phyloP scores from a whole-genome alignment of 2,329 filamentous ascomycete species.

The Colletotrichum agaves region DNA sequence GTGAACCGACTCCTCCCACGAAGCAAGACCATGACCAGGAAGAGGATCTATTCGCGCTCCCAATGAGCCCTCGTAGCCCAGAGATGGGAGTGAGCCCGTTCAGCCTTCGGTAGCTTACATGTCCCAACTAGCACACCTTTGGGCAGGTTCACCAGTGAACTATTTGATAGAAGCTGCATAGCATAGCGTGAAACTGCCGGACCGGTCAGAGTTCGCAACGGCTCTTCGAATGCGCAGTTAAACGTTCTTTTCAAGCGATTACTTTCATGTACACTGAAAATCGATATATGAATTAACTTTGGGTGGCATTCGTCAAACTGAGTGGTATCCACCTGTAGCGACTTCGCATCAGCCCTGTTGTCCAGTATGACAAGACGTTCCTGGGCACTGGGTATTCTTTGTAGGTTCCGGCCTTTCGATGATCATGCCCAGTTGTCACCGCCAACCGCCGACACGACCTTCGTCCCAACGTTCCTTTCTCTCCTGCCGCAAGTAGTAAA shows the following conservation, averaged over 20 bases:
- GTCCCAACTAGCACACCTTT: no score
- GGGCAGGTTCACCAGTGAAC: no score
- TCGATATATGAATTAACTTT: no score
- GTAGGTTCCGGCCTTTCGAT: background rate
- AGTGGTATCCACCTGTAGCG: no score
- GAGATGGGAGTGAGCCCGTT: constrained; percentile 90
- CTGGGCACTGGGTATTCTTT: no score
- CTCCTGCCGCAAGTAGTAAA: constrained; percentile 84
- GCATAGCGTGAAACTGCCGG: background rate
- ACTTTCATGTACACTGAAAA: no score
- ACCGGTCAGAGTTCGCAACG: no score
- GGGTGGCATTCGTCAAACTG: no score
- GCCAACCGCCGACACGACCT: constrained; percentile 93
- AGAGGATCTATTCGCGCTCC: constrained; percentile 88
- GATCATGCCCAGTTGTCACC: constrained; percentile 47
- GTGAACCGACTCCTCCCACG: constrained; percentile 40
- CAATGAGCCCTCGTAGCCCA: constrained; percentile 85
- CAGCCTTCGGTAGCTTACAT: constrained; percentile 51
- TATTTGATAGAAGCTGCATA: background rate
- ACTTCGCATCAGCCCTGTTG: no score
- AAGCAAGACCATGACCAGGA: constrained; percentile 65
- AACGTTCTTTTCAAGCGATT: no score
- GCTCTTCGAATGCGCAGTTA: no score
- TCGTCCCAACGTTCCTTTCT: constrained; percentile 96
- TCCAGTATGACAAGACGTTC: no score